Evolutionary conservation across 495 filamentous ascomycete genomes (phyloP).

Genomic region (Penicillium chermesinum): DNA sequence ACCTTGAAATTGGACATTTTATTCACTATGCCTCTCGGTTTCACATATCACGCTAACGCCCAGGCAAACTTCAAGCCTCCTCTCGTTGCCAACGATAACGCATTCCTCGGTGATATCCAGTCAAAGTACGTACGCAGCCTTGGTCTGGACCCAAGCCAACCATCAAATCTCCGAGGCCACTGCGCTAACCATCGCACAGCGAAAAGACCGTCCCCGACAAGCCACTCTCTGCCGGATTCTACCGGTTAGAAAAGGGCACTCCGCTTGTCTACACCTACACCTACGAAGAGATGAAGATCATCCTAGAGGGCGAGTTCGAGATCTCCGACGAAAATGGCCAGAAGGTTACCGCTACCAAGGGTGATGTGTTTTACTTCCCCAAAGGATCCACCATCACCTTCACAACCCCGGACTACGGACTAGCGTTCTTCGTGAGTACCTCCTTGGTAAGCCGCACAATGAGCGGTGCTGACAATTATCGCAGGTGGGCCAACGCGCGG

Average conservation of each 20-base stretch:
- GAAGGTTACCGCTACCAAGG: slow-evolving; percentile 59
- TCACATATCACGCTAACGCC: slow-evolving; percentile 53
- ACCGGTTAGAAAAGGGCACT: slow-evolving; percentile 68
- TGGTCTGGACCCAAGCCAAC: too few relatives aligned
- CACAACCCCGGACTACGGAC: slow-evolving; percentile 61
- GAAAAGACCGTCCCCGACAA: slow-evolving; percentile 54
- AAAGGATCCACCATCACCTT: slow-evolving; percentile 77
- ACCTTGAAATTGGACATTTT: too few relatives aligned
- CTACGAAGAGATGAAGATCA: slow-evolving; percentile 79
- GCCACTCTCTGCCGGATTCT: slow-evolving; percentile 66
- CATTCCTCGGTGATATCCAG: slow-evolving; percentile 62
- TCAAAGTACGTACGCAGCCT: slow-evolving; percentile 39
- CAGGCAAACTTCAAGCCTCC: slow-evolving; percentile 64
- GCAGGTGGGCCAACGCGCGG: slow-evolving; percentile 42
- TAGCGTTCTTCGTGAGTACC: slow-evolving; percentile 59
- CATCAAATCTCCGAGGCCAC: too few relatives aligned
- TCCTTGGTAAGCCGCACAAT: background rate
- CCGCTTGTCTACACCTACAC: slow-evolving; percentile 69
- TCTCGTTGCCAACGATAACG: slow-evolving; percentile 70
- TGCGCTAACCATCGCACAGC: slow-evolving; percentile 23
- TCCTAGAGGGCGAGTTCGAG: slow-evolving; percentile 70
- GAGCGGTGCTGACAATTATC: slow-evolving; percentile 13
- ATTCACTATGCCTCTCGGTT: slow-evolving; percentile 28
- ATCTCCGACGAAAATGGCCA: slow-evolving; percentile 67
- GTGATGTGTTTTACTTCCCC: slow-evolving; percentile 75